phyloP scores from a whole-genome alignment of 768 basidiomycete species.

The Glaciozyma martinii region DNA sequence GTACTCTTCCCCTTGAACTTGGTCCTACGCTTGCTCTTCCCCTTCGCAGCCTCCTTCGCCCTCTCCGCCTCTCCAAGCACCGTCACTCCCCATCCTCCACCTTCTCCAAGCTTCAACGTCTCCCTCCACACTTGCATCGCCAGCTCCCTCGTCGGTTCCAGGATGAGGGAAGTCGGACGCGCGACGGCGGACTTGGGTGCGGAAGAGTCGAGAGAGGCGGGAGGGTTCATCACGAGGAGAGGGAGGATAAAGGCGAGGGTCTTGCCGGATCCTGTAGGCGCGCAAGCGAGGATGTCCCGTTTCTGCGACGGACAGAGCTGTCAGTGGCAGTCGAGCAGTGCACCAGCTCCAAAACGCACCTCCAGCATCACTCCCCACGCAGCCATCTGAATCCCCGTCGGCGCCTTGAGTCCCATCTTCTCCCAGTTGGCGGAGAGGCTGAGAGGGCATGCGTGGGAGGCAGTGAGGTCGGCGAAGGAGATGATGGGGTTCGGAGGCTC shows the following conservation, averaged over 20 bases:
- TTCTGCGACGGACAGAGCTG: slow-evolving; percentile 41
- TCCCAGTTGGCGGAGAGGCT: slow-evolving; percentile 46
- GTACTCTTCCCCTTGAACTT: neutral
- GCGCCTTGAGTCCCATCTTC: slow-evolving; percentile 53
- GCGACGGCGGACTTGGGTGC: slow-evolving; percentile 31
- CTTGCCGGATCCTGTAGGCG: slow-evolving; percentile 96
- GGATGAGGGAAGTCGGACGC: slow-evolving; percentile 65
- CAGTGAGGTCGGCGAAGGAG: slow-evolving; percentile 43
- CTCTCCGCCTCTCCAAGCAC: slow-evolving; percentile 29
- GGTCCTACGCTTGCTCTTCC: neutral
- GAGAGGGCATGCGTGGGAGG: neutral
- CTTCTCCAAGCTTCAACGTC: slow-evolving; percentile 67
- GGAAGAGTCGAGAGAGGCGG: slow-evolving; percentile 51
- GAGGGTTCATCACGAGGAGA: slow-evolving; percentile 53
- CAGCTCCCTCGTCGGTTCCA: slow-evolving; percentile 91
- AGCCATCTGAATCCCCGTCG: slow-evolving; percentile 73
- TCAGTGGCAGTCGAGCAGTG: neutral
- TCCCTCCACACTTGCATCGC: slow-evolving; percentile 93
- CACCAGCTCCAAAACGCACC: slow-evolving; percentile 44
- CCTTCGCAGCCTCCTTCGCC: slow-evolving; percentile 4
- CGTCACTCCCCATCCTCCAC: slow-evolving; percentile 36
- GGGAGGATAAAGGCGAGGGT: slow-evolving; percentile 87
- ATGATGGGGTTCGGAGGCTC: slow-evolving; percentile 56
- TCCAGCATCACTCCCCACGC: slow-evolving; percentile 71
- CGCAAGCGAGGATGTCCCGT: slow-evolving; percentile 84